phyloP scores from a whole-genome alignment of 1,139 yeast genomes.

The Blastobotrys malaysiensis region DNA sequence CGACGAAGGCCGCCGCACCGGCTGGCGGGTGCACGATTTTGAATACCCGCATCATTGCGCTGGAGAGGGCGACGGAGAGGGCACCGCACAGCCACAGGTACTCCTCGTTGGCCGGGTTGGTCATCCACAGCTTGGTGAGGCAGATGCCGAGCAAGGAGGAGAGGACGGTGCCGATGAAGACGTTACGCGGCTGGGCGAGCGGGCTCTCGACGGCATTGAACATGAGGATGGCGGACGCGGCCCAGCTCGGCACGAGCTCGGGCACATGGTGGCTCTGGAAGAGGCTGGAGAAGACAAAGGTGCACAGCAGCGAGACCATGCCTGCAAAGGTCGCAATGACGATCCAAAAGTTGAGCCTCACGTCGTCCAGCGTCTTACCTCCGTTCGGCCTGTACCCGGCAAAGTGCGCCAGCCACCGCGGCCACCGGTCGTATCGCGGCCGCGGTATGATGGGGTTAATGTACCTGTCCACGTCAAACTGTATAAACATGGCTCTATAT shows the following conservation, averaged over 20 bases:
- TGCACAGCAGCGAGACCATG: conserved; percentile 46
- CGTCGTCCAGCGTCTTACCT: conserved; percentile 10
- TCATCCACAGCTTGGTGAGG: conserved; percentile 48
- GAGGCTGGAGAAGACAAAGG: conserved; percentile 44
- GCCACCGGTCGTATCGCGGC: conserved; percentile 22
- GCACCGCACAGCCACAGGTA: conserved; percentile 61
- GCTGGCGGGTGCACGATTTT: conserved; percentile 71
- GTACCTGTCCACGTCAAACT: conserved; percentile 20
- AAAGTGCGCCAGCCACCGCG: conserved; percentile 18
- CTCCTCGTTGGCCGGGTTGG: conserved; percentile 28
- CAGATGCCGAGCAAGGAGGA: conserved; percentile 52
- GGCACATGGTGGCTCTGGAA: conserved; percentile 47
- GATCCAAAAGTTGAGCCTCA: conserved; percentile 19
- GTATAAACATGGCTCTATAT: not conserved
- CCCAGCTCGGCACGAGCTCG: conserved; percentile 52
- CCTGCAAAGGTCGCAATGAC: conserved; percentile 46
- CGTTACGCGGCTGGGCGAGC: conserved; percentile 61
- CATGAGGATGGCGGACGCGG: conserved; percentile 60
- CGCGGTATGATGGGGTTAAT: conserved; percentile 21
- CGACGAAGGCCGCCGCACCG: conserved; percentile 65
- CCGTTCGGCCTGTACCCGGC: conserved; percentile 20
- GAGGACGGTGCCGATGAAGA: conserved; percentile 52
- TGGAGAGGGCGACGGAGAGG: conserved; percentile 50
- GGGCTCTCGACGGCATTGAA: conserved; percentile 56
- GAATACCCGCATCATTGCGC: conserved; percentile 51